Evolutionary conservation across 441 rosid species (phyloP).

Genomic region (Viola pubescens): DNA sequence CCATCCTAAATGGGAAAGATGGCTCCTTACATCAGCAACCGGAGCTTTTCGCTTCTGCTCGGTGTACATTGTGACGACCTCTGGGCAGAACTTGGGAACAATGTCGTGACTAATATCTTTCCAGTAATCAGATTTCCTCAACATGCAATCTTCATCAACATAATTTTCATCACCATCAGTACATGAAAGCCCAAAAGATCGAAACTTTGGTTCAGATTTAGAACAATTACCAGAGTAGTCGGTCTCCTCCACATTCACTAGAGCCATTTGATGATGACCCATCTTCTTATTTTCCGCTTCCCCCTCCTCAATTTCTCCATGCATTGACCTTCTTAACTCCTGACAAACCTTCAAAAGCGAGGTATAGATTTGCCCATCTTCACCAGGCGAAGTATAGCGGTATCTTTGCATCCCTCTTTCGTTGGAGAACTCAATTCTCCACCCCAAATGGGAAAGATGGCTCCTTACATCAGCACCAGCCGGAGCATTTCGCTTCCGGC

Average conservation of each 20-base stretch:
- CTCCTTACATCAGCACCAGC: conserved; percentile 7
- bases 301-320: neutral
- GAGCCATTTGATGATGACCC: neutral
- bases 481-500: neutral
- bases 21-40: conserved; percentile 11
- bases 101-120: too few relatives aligned
- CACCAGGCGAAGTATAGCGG: conserved; percentile 21
- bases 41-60: conserved; percentile 2
- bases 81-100: too few relatives aligned
- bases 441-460: conserved; percentile 20
- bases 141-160: too few relatives aligned
- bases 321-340: neutral
- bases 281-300: too few relatives aligned
- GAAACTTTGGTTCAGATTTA: neutral
- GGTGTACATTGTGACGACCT: too few relatives aligned
- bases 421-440: conserved; percentile 21
- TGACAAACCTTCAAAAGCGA: conserved; percentile 25
- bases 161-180: neutral
- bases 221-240: neutral
- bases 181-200: too few relatives aligned
- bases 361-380: conserved; percentile 3
- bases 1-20: conserved; percentile 23
- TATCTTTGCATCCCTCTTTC: neutral
- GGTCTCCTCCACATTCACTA: conserved; percentile 3
- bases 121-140: too few relatives aligned